A percentile compares a stretch with the other conserved stretches of the same genome.
phyloP scores from a whole-genome alignment of 805 yeast genomes.

The Cyberlindnera galapagoensis region DNA sequence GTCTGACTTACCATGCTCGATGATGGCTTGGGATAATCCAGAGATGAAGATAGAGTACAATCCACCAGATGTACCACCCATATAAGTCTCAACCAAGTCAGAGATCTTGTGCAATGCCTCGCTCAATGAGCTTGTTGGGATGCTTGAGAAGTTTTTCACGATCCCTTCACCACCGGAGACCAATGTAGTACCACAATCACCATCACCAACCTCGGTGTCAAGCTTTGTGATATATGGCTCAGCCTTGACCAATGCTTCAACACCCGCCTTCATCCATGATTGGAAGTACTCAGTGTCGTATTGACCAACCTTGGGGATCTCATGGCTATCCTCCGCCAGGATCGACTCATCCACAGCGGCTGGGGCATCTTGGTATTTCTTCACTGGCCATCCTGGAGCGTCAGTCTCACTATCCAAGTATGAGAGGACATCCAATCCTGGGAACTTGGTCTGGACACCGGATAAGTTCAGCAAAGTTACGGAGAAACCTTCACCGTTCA shows the following conservation, averaged over 20 bases:
- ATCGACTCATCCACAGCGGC: conserved; percentile 26
- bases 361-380: conserved; percentile 21
- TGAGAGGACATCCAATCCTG: conserved; percentile 35
- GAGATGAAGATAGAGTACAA: conserved; percentile 80
- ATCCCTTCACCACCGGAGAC: conserved; percentile 78
- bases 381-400: conserved; percentile 73
- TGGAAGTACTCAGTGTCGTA: conserved; percentile 28
- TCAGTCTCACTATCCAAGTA: conserved; percentile 65
- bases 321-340: conserved; percentile 26
- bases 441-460: conserved; percentile 31
- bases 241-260: conserved; percentile 45
- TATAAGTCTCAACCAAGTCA: conserved; percentile 77
- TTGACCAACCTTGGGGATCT: conserved; percentile 29
- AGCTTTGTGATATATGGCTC: conserved; percentile 82
- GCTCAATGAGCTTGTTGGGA: conserved; percentile 36
- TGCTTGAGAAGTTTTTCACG: conserved; percentile 40
- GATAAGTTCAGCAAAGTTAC: conserved; percentile 72
- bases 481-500: conserved; percentile 89
- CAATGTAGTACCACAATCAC: conserved; percentile 93
- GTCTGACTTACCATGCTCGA: conserved; percentile 22
- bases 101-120: conserved; percentile 65
- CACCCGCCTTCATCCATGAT: conserved; percentile 39
- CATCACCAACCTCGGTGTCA: conserved; percentile 92
- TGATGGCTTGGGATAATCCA: conserved; percentile 57
- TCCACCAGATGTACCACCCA: conserved; percentile 99